Percentiles rank a stretch among this genome's conserved stretches.
Conservation (phyloP, 2,329 filamentous ascomycete species). For the Elsinoe ampelina region DNA sequence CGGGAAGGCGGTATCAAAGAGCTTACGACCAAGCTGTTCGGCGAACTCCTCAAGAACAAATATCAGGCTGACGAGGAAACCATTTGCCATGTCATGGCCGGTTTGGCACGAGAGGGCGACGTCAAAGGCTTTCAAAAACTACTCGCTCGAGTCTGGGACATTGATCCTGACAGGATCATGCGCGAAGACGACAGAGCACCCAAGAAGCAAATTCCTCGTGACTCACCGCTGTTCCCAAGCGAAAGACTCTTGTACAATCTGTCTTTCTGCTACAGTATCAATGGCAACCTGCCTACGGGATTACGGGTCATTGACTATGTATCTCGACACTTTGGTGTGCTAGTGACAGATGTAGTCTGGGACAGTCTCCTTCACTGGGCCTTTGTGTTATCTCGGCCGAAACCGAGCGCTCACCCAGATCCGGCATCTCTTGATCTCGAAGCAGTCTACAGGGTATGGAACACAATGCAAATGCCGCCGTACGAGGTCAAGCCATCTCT, state of each 20-base stretch:
- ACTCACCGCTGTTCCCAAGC: slow-evolving; percentile 52
- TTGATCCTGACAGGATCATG: slow-evolving; percentile 39
- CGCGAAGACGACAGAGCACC: slow-evolving; percentile 23
- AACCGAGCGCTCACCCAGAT: slow-evolving; percentile 25
- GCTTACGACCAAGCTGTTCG: slow-evolving; percentile 32
- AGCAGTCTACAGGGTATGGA: slow-evolving; percentile 47
- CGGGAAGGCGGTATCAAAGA: slow-evolving; percentile 24
- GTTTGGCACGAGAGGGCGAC: slow-evolving; percentile 45
- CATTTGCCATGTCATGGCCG: slow-evolving; percentile 45
- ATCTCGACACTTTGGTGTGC: slow-evolving; percentile 49
- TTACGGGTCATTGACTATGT: slow-evolving; percentile 54
- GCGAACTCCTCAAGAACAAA: slow-evolving; percentile 39
- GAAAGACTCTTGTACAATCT: slow-evolving; percentile 52
- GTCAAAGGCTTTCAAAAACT: slow-evolving; percentile 37
- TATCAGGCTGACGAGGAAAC: slow-evolving; percentile 42
- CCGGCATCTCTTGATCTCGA: slow-evolving; percentile 31
- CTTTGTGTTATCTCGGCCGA: slow-evolving; percentile 44
- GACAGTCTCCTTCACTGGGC: slow-evolving; percentile 58
- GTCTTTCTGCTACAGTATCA: slow-evolving; percentile 60
- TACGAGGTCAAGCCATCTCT: slow-evolving; percentile 50
- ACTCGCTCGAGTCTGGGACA: slow-evolving; percentile 45
- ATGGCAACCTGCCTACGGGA: slow-evolving; percentile 52
- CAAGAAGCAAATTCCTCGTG: slow-evolving; percentile 31
- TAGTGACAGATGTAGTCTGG: slow-evolving; percentile 53
- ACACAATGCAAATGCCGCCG: slow-evolving; percentile 50